phyloP scores from a whole-genome alignment of 257 asterid species.

The Lycium barbarum region DNA sequence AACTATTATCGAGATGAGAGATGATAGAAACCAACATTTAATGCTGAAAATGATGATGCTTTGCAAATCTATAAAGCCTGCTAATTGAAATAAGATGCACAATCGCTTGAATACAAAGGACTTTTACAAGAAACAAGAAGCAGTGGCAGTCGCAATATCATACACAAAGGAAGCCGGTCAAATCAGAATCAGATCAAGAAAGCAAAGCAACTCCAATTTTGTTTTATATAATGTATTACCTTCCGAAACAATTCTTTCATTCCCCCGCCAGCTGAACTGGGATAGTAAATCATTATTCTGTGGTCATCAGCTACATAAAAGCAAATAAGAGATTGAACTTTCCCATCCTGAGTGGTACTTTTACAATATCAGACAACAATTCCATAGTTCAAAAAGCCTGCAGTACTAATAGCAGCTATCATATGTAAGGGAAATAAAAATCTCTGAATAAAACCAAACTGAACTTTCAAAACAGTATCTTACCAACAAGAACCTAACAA shows the following conservation, averaged over 20 bases:
- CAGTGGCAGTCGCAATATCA: constrained; percentile 2
- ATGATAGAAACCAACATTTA: constrained; percentile 23
- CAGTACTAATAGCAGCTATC: background rate
- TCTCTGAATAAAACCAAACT: background rate
- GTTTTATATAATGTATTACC: constrained; percentile 50
- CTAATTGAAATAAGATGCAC: background rate
- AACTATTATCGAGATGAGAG: constrained; percentile 6
- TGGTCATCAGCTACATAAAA: constrained; percentile 90
- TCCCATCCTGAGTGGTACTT: constrained; percentile 22
- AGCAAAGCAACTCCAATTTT: constrained; percentile 27
- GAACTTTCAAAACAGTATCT: background rate
- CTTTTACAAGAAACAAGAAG: background rate
- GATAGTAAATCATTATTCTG: constrained; percentile 95
- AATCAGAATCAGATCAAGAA: constrained; percentile 15
- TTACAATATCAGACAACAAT: constrained; percentile 2
- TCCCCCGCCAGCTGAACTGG: constrained; percentile 99
- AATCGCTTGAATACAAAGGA: background rate
- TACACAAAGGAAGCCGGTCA: constrained; percentile 25
- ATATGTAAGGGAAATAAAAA: background rate
- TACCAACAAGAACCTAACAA: background rate
- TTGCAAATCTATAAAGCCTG: background rate
- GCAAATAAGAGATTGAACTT: constrained; percentile 37
- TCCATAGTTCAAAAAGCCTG: background rate
- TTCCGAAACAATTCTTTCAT: constrained; percentile 96
- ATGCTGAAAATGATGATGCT: background rate